phyloP scores from a whole-genome alignment of 345 rosid species.

The Dipteronia sinensis region DNA sequence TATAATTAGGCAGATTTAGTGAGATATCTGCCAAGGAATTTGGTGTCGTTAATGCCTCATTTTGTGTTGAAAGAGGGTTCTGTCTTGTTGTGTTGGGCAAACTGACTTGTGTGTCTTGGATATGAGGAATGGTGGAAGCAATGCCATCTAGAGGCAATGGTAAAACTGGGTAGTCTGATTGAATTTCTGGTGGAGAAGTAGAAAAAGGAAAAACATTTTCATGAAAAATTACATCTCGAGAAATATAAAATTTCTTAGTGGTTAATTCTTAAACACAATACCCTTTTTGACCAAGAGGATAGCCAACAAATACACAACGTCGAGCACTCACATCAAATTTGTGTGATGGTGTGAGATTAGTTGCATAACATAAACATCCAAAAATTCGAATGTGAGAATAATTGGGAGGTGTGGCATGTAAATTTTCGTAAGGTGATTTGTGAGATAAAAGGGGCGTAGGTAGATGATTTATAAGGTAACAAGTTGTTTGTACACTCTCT shows the following conservation, averaged over 20 bases:
- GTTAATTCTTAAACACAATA: neutral
- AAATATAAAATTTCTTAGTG: neutral
- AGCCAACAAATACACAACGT: neutral
- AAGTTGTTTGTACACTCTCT: neutral
- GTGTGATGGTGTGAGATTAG: neutral
- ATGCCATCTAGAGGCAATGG: neutral
- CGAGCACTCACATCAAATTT: neutral
- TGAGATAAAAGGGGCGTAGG: neutral
- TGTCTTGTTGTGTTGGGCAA: too few species aligned
- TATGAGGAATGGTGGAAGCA: too few species aligned
- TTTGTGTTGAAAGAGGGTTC: too few species aligned
- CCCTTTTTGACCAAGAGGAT: conserved; percentile 10
- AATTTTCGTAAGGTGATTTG: neutral
- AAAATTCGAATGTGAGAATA: neutral
- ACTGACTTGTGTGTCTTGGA: too few species aligned
- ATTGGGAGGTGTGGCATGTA: neutral
- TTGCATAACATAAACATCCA: neutral
- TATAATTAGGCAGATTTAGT: too few species aligned
- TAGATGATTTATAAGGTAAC: neutral
- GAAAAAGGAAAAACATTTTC: neutral
- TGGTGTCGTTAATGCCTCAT: too few species aligned
- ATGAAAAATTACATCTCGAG: neutral
- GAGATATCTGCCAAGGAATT: too few species aligned
- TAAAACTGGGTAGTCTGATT: neutral
- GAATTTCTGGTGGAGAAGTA: too few species aligned